Percentiles rank a stretch among this genome's conserved stretches.
phyloP scores from a whole-genome alignment of 495 filamentous ascomycete genomes.

The Penicillium waksmanii region DNA sequence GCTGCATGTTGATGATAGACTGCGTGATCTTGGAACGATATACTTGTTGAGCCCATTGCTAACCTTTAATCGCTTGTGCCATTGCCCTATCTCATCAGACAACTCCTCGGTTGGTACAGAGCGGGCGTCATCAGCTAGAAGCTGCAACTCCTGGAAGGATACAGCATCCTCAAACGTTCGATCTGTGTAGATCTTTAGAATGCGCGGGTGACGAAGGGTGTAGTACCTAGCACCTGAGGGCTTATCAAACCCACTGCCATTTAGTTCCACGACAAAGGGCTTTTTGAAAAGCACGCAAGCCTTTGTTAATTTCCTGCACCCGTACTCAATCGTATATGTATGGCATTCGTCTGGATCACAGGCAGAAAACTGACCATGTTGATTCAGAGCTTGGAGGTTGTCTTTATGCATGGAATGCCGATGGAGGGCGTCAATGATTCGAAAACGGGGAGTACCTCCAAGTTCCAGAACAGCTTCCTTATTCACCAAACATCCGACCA shows the following conservation, averaged over 20 bases:
- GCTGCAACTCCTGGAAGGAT: slow-evolving; percentile 59
- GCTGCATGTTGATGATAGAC: slow-evolving; percentile 21
- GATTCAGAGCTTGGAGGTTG: slow-evolving; percentile 57
- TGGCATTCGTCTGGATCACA: slow-evolving; percentile 27
- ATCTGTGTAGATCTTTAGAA: slow-evolving; percentile 64
- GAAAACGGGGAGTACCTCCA: slow-evolving; percentile 60
- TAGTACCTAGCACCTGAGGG: slow-evolving; percentile 58
- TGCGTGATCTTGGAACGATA: slow-evolving; percentile 30
- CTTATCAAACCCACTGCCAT: slow-evolving; percentile 68
- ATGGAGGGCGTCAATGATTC: slow-evolving; percentile 62
- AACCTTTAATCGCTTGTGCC: slow-evolving; percentile 57
- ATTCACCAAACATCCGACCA: slow-evolving; percentile 77
- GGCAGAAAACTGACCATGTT: slow-evolving; percentile 48
- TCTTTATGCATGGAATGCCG: slow-evolving; percentile 52
- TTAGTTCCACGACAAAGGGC: slow-evolving; percentile 67
- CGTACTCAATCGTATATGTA: slow-evolving; percentile 40
- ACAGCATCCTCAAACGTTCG: slow-evolving; percentile 58
- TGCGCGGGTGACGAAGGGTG: slow-evolving; percentile 66
- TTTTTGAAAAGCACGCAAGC: slow-evolving; percentile 58
- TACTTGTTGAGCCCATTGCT: slow-evolving; percentile 42
- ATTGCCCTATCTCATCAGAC: slow-evolving; percentile 55
- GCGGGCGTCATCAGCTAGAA: slow-evolving; percentile 53
- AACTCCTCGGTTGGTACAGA: slow-evolving; percentile 43
- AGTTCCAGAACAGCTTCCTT: slow-evolving; percentile 61
- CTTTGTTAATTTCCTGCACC: slow-evolving; percentile 28